A percentile compares a stretch with the other conserved stretches of the same genome.
Conservation (phyloP, 192 early-diverging fungal genomes). For the Mortierella alpina region DNA sequence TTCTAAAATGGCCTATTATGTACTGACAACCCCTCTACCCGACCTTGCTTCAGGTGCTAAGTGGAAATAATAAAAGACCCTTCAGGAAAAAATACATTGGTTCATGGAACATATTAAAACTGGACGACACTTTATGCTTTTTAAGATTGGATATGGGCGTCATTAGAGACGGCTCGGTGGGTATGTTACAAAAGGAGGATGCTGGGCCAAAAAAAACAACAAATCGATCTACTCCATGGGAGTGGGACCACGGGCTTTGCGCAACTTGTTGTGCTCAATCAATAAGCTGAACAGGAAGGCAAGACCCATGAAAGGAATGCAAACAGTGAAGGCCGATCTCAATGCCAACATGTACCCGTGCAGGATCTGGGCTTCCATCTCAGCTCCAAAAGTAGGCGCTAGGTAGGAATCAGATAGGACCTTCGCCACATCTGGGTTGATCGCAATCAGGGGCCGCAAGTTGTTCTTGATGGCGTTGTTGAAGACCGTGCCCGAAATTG, state of each 20-base stretch:
- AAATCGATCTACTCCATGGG: slow-evolving; percentile 28
- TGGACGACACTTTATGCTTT: neutral
- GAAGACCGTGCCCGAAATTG: slow-evolving; percentile 53
- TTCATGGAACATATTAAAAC: neutral
- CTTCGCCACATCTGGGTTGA: slow-evolving; percentile 1
- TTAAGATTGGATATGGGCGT: neutral
- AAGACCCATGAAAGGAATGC: slow-evolving; percentile 60
- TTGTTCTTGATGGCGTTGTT: slow-evolving; percentile 52
- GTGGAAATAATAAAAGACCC: no score
- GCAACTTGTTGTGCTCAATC: slow-evolving; percentile 48
- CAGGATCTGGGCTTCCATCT: slow-evolving; percentile 46
- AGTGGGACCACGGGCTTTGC: slow-evolving; percentile 17
- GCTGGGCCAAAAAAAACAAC: neutral
- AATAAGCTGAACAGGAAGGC: slow-evolving; percentile 55
- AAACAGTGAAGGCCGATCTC: slow-evolving; percentile 61
- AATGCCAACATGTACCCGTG: slow-evolving; percentile 61
- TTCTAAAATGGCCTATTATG: no score
- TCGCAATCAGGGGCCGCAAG: slow-evolving; percentile 5
- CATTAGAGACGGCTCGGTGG: neutral
- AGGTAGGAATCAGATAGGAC: slow-evolving; percentile 36
- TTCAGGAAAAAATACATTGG: neutral
- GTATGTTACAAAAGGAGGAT: slow-evolving; percentile 10
- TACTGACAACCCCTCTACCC: no score
- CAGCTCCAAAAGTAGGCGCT: slow-evolving; percentile 29
- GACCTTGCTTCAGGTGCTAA: no score